phyloP scores from a whole-genome alignment of 2,329 filamentous ascomycete genomes.

The Exophiala phaeomuriformis region DNA sequence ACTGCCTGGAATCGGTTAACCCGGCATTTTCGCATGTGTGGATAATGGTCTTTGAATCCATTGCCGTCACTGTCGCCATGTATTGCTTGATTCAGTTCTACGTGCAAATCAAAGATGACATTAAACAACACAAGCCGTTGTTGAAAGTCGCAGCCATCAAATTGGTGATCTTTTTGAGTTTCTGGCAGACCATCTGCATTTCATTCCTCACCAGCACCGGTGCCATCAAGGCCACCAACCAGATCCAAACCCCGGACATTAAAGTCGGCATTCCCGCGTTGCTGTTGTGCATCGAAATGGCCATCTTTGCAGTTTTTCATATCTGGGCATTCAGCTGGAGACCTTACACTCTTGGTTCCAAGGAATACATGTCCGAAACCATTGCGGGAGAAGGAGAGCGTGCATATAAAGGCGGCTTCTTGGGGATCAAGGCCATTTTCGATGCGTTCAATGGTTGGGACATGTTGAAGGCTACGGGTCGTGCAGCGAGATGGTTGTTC shows the following conservation, averaged over 20 bases:
- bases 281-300: constrained; percentile 78
- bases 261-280: constrained; percentile 73
- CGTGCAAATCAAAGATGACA: constrained; percentile 61
- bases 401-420: constrained; percentile 55
- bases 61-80: constrained; percentile 75
- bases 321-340: constrained; percentile 74
- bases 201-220: constrained; percentile 56
- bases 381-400: constrained; percentile 37
- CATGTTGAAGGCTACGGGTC: constrained; percentile 68
- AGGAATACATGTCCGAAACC: constrained; percentile 42
- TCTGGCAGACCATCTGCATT: constrained; percentile 68
- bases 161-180: constrained; percentile 82
- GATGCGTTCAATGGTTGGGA: constrained; percentile 79
- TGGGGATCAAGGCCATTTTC: constrained; percentile 57
- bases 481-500: constrained; percentile 73
- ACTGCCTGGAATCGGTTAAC: constrained; percentile 71
- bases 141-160: constrained; percentile 82
- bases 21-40: constrained; percentile 79
- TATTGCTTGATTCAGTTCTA: constrained; percentile 86
- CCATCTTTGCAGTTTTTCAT: constrained; percentile 68
- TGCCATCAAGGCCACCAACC: constrained; percentile 54
- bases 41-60: constrained; percentile 63
- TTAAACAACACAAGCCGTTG: constrained; percentile 64
- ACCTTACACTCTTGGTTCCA: constrained; percentile 53
- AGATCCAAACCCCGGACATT: constrained; percentile 65